These are phyloP conservation scores for Polygonum maritimum DNA, from an alignment of 148 eudicot species.

Conservation along the genomic window DNA sequence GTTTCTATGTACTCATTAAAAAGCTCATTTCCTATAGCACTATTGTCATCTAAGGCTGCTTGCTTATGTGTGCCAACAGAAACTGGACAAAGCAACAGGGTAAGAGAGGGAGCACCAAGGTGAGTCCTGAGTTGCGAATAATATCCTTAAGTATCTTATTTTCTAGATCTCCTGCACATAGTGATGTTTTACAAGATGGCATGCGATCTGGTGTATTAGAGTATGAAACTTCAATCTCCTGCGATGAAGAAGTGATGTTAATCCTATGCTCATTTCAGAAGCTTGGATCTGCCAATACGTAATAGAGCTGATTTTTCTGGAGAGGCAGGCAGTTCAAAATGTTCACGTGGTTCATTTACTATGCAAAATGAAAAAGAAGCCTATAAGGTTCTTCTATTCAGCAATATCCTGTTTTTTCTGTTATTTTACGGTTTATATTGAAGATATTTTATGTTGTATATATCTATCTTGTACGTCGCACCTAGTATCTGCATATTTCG, in stretches of 20 bases:
- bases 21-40: not conserved
- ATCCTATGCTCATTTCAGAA: conserved; percentile 44
- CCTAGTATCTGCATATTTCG: not conserved
- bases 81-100: conserved; percentile 42
- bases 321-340: conserved; percentile 37
- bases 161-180: conserved; percentile 44
- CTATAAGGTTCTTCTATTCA: conserved; percentile 38
- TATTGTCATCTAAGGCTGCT: not conserved
- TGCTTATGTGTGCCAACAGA: conserved; percentile 25
- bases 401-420: not conserved
- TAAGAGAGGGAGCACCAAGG: conserved; percentile 37
- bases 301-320: conserved; percentile 22
- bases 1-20: not conserved
- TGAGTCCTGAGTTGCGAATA: conserved; percentile 41
- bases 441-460: not conserved
- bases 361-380: conserved; percentile 30
- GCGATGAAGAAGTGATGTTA: conserved; percentile 69
- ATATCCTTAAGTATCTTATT: conserved; percentile 67
- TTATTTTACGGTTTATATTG: not conserved
- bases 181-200: conserved; percentile 68
- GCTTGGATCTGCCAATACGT: conserved; percentile 63
- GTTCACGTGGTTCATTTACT: conserved; percentile 44
- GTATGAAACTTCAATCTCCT: conserved; percentile 59
- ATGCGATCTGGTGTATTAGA: conserved; percentile 67
- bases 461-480: not conserved